These are phyloP conservation scores for Trichocladium antarcticum DNA, from an alignment of 495 filamentous ascomycete genomes.

Conservation along the genomic window DNA sequence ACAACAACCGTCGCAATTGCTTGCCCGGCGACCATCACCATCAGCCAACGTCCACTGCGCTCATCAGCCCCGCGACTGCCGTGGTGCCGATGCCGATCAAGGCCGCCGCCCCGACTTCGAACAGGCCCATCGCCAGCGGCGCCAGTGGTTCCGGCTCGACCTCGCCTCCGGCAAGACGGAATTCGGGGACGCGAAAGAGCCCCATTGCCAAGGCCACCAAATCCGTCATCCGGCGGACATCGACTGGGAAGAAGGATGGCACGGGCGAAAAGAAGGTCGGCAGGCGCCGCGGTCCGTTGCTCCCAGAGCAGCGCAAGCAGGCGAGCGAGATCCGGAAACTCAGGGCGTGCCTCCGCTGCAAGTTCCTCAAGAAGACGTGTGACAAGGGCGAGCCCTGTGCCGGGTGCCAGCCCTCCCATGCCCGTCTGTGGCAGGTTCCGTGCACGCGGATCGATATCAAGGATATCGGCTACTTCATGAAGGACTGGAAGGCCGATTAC, in stretches of 20 bases:
- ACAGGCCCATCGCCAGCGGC: conserved; percentile 43
- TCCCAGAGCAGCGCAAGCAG: conserved; percentile 89
- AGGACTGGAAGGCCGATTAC: conserved; percentile 93
- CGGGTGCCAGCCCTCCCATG: conserved; percentile 86
- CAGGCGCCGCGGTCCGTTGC: conserved; percentile 70
- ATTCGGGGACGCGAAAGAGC: conserved; percentile 58
- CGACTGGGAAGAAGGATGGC: conserved; percentile 61
- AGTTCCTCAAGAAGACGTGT: conserved; percentile 96
- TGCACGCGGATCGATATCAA: conserved; percentile 95
- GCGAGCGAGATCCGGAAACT: conserved; percentile 89
- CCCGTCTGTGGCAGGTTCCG: conserved; percentile 86
- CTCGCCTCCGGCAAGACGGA: conserved; percentile 53
- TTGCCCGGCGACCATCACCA: conserved; percentile 35
- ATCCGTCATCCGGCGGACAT: conserved; percentile 64
- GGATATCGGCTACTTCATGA: conserved; percentile 94
- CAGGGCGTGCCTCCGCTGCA: conserved; percentile 86
- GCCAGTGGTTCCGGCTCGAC: conserved; percentile 50
- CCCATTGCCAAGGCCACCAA: conserved; percentile 71
- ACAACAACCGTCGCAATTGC: conserved; percentile 41
- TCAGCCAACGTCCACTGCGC: conserved; percentile 37
- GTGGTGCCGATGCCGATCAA: conserved; percentile 63
- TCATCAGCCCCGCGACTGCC: conserved; percentile 55
- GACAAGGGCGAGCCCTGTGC: conserved; percentile 90
- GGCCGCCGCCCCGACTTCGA: conserved; percentile 39
- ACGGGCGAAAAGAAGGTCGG: conserved; percentile 78